phyloP scores from a whole-genome alignment of 78 protist species.

The Speleostelium caveatum region DNA sequence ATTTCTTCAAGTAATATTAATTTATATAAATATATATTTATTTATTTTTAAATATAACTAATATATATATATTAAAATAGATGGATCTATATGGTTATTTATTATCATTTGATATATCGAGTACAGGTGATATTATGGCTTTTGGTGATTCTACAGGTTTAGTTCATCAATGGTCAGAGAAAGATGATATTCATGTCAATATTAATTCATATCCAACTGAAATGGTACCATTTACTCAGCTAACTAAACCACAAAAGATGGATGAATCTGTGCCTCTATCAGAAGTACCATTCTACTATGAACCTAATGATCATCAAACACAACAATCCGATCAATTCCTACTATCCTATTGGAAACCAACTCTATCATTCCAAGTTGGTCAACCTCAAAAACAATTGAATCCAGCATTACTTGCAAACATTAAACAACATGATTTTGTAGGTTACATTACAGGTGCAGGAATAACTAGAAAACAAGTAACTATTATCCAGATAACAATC shows the following conservation, averaged over 20 bases:
- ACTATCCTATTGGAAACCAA: constrained; percentile 56
- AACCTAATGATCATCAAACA: too few species aligned
- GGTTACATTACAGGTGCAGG: constrained; percentile 44
- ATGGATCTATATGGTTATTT: constrained; percentile 56
- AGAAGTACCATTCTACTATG: constrained; percentile 18
- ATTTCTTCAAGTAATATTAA: not conserved
- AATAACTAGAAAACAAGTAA: constrained; percentile 68
- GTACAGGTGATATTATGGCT: constrained; percentile 74
- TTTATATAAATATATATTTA: not conserved
- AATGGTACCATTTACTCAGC: constrained; percentile 25
- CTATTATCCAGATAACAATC: too few species aligned
- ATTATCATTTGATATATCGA: constrained; percentile 61
- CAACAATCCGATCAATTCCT: constrained; percentile 3
- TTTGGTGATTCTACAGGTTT: constrained; percentile 75
- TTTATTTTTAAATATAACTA: not conserved
- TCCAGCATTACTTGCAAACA: constrained; percentile 12
- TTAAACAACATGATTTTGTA: constrained; percentile 76
- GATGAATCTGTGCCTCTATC: constrained; percentile 42
- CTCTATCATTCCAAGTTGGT: constrained; percentile 60
- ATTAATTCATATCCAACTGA: constrained; percentile 30
- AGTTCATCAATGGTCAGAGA: constrained; percentile 74
- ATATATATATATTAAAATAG: not conserved
- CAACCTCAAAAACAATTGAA: constrained; percentile 50
- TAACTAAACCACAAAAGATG: constrained; percentile 17
- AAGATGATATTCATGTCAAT: constrained; percentile 55